phyloP scores from a whole-genome alignment of 805 yeast genomes.

The Wickerhamomyces chambardii region DNA sequence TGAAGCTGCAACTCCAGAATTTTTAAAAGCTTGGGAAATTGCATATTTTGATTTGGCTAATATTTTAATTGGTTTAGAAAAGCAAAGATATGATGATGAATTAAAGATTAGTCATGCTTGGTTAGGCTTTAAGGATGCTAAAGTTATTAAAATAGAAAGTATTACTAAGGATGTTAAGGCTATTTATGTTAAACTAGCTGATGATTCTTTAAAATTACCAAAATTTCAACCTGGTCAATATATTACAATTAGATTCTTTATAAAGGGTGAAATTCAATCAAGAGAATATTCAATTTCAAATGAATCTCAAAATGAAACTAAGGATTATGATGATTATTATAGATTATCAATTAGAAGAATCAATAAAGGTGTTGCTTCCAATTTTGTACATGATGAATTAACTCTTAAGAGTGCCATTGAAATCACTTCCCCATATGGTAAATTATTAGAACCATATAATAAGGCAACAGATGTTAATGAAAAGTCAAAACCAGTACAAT shows the following conservation, averaged over 20 bases:
- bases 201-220: slow-evolving; percentile 22
- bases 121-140: slow-evolving; percentile 50
- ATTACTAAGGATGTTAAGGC: slow-evolving; percentile 43
- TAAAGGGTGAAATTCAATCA: slow-evolving; percentile 30
- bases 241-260: slow-evolving; percentile 24
- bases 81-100: slow-evolving; percentile 29
- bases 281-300: slow-evolving; percentile 56
- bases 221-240: slow-evolving; percentile 30
- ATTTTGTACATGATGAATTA: slow-evolving; percentile 36
- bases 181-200: slow-evolving; percentile 38
- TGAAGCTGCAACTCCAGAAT: slow-evolving; percentile 46
- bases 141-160: slow-evolving; percentile 27
- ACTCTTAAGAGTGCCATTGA: slow-evolving; percentile 37
- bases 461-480: slow-evolving; percentile 8
- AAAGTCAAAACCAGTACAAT: slow-evolving; percentile 21
- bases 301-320: slow-evolving; percentile 8
- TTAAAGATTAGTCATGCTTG: slow-evolving; percentile 30
- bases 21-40: slow-evolving; percentile 53
- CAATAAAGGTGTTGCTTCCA: slow-evolving; percentile 40
- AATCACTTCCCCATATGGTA: slow-evolving; percentile 55
- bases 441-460: slow-evolving; percentile 24
- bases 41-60: slow-evolving; percentile 62
- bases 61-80: slow-evolving; percentile 47
- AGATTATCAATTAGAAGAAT: slow-evolving; percentile 50
- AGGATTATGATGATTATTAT: slow-evolving; percentile 22